These are phyloP conservation scores for Aureobasidium lini DNA, from an alignment of 2,329 filamentous ascomycete genomes.

Conservation along the genomic window DNA sequence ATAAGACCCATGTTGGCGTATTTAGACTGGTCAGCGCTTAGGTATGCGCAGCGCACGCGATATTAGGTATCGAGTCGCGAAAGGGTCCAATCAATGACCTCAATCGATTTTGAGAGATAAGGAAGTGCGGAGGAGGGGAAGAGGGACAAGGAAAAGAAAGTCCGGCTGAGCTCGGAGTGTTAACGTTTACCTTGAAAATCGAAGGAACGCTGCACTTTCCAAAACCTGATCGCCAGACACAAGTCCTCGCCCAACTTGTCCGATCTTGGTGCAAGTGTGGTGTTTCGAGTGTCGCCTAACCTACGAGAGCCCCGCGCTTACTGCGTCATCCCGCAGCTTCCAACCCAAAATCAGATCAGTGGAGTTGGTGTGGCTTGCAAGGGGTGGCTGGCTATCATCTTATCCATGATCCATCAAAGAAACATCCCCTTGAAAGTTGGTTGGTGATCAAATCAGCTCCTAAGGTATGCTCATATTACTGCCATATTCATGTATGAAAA, in stretches of 20 bases:
- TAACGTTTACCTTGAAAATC: neutral
- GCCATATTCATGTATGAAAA: neutral
- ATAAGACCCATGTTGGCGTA: constrained; percentile 11
- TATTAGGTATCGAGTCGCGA: neutral
- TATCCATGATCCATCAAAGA: neutral
- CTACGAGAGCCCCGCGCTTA: neutral
- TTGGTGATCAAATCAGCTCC: neutral
- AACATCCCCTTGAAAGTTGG: neutral
- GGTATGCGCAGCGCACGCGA: neutral
- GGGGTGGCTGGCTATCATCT: neutral
- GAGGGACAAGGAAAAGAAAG: neutral
- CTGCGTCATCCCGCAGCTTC: neutral
- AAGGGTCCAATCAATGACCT: neutral
- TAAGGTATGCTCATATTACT: neutral
- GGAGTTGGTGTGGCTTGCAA: constrained; percentile 1
- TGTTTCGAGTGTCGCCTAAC: neutral
- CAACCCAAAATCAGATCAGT: neutral
- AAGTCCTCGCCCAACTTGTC: neutral
- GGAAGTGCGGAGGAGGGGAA: neutral
- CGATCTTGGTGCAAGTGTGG: neutral
- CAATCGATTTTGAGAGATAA: neutral
- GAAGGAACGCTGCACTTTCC: neutral
- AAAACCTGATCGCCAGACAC: neutral
- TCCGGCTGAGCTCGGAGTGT: neutral
- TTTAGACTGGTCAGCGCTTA: neutral